A percentile compares a stretch with the other conserved stretches of the same genome.
Conservation (phyloP, 2,329 filamentous ascomycete genomes). For the Pyrenochaeta sp. region DNA sequence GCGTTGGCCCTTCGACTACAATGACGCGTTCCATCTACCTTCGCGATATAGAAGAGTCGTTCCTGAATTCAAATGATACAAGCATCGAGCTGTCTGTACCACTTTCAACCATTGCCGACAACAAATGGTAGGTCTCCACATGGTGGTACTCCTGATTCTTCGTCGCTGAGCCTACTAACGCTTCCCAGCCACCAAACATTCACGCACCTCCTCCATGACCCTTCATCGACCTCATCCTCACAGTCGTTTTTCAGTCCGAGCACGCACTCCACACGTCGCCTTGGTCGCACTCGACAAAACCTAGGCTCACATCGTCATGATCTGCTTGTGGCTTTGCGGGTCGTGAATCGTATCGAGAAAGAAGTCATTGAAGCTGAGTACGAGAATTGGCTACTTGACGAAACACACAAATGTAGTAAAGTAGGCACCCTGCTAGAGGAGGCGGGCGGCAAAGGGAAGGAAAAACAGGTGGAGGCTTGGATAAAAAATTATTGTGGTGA, state of each 20-base stretch:
- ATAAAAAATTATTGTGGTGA: constrained; percentile 70
- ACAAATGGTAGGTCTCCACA: constrained; percentile 37
- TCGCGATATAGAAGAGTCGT: constrained; percentile 76
- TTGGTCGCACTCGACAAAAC: constrained; percentile 82
- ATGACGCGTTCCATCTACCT: constrained; percentile 90
- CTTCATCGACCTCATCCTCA: constrained; percentile 23
- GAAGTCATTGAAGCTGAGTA: constrained; percentile 89
- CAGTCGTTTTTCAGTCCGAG: constrained; percentile 35
- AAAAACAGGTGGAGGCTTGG: constrained; percentile 62
- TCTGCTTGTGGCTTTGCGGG: constrained; percentile 85
- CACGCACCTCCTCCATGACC: constrained; percentile 43
- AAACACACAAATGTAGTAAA: constrained; percentile 77
- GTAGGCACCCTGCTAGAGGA: constrained; percentile 58
- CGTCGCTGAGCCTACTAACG: constrained; percentile 13
- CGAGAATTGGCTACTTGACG: constrained; percentile 89
- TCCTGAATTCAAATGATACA: constrained; percentile 50
- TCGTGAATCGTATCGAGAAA: constrained; percentile 87
- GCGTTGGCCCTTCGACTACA: constrained; percentile 77
- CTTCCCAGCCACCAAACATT: constrained; percentile 46
- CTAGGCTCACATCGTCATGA: constrained; percentile 89
- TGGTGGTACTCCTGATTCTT: neutral
- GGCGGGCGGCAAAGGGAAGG: constrained; percentile 47
- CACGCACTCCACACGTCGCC: constrained; percentile 56
- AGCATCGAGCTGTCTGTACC: constrained; percentile 27
- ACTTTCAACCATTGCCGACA: constrained; percentile 22